phyloP scores from a whole-genome alignment of 176 grass and related monocot genomes.

The Zea luxurians region DNA sequence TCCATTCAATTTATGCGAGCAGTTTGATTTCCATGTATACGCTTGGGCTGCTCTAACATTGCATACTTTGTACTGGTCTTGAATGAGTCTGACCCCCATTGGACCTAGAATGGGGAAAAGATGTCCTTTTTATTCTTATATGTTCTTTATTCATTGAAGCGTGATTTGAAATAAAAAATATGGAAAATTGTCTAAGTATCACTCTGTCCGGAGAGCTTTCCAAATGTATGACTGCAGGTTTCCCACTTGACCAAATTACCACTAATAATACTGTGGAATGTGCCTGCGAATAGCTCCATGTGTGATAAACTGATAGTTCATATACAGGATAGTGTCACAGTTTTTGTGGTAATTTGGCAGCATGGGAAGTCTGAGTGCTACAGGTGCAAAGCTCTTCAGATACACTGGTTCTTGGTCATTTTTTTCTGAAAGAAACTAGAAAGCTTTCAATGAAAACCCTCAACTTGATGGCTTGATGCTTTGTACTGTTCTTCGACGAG shows the following conservation, averaged over 20 bases:
- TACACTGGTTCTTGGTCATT: slow-evolving; percentile 5
- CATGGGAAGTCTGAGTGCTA: slow-evolving; percentile 2
- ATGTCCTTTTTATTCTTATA: background rate
- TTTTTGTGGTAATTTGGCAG: slow-evolving; percentile 10
- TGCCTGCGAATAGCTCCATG: background rate
- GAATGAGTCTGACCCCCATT: background rate
- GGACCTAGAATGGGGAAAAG: background rate
- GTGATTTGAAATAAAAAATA: background rate
- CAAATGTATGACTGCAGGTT: background rate
- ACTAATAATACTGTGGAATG: background rate
- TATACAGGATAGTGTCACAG: background rate
- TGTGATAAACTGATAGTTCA: background rate
- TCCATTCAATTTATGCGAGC: background rate
- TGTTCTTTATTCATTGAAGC: background rate
- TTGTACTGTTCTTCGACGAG: slow-evolving; percentile 19
- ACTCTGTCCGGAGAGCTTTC: slow-evolving; percentile 10
- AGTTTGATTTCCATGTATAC: background rate
- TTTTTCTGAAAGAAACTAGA: background rate
- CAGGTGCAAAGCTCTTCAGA: background rate
- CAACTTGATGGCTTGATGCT: background rate
- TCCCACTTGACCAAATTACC: background rate
- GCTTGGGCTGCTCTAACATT: background rate
- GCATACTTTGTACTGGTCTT: background rate
- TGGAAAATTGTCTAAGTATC: background rate
- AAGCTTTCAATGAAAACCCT: background rate